Evolutionary conservation across 176 grass and related monocot species (phyloP), one percentile per base, ranked within the genome.

Genomic region (Oryza meyeriana): DNA sequence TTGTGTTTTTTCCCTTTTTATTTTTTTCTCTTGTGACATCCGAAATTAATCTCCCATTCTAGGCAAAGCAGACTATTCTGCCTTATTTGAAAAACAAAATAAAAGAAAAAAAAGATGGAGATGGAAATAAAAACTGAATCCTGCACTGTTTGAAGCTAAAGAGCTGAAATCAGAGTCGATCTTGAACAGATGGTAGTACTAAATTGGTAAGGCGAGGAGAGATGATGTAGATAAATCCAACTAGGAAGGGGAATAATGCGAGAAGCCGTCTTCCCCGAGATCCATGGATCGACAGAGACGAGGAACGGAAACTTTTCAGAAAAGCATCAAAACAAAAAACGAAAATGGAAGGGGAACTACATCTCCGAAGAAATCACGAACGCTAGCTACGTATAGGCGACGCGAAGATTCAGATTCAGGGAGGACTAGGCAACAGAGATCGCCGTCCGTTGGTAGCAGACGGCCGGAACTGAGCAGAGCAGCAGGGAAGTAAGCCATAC

Each of bases 401-500:
- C 8, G 36, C 36, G 6, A 38, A 8, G 36, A 8, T 38, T 38
- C 7, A 38, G 36, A 8, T 38, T 38, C 5, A 38, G 36, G 5
- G 5, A 10, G 9, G 38, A 10, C 8, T 1, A 1, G 40, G 10
- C 40, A 41, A 2, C 40, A 10, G 40, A 41, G 40, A 41, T 10
- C 40, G 40, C 10, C 5, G 35, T 8, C 11, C 40, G 40, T 12
- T 41, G 40, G 40, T 41, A 10, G 38, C 38, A 39, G 38, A 1
- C 38, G 38, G 40, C 10, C 45, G 47, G 47, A 52, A 18, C 13
- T 22, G 48, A 55, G 48, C 48, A 50, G 47, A 16, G 6, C 4
- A 3, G 50, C 16, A 58, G 33, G 12, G 17, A 26, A 13, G 47
- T 5, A 48, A 55, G 12, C 3, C 36, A 39, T 17, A 97, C 95